Conservation (phyloP, 306 rosid genomes). For the Inga laurina region DNA sequence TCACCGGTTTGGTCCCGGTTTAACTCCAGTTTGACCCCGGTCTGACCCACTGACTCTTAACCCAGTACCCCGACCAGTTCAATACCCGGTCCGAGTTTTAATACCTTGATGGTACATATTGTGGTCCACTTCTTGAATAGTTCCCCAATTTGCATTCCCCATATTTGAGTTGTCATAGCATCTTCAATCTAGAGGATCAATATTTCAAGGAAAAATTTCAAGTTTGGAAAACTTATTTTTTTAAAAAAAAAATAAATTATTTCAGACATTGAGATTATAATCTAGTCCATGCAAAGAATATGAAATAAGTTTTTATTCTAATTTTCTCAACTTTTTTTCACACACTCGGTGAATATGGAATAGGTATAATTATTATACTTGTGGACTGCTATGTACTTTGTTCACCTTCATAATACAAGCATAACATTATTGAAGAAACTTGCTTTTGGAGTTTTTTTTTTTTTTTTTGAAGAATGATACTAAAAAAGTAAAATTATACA, state of each 20-base stretch:
- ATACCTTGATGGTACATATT: background rate
- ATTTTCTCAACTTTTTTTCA: background rate
- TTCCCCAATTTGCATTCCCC: background rate
- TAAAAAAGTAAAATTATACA: background rate
- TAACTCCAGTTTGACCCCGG: no score
- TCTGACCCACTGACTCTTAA: no score
- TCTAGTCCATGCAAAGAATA: no score
- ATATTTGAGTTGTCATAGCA: background rate
- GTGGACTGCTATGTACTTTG: background rate
- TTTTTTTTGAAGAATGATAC: background rate
- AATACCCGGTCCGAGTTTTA: no score
- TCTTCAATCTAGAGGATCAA: background rate
- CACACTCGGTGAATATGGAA: background rate
- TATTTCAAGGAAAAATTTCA: background rate
- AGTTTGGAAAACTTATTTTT: background rate
- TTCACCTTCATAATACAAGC: background rate
- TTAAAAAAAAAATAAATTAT: background rate
- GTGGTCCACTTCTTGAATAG: slow-evolving; percentile 10
- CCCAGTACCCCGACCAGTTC: no score
- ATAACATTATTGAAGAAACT: slow-evolving; percentile 11
- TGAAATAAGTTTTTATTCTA: background rate
- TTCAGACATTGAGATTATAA: no score
- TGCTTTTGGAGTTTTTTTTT: background rate
- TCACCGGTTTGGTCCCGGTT: no score
- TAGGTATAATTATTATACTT: background rate